Percentiles rank a stretch among this genome's conserved stretches.
Conservation (phyloP, 1,139 yeast genomes). For the Candida labiduridarum region DNA sequence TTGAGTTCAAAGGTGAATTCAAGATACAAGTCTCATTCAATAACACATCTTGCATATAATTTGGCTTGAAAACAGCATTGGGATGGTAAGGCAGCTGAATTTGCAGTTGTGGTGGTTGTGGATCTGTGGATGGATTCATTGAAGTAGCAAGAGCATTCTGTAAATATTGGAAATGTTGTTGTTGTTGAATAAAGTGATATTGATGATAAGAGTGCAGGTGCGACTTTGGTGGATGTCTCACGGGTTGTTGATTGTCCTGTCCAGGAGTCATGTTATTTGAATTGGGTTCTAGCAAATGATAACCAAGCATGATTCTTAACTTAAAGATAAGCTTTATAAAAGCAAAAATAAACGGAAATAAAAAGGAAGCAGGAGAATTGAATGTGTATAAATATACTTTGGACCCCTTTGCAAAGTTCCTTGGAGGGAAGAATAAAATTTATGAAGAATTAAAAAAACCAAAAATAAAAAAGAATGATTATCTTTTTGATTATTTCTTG, state of each 20-base stretch:
- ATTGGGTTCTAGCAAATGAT: neutral
- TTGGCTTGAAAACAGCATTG: slow-evolving; percentile 6
- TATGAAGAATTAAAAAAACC: neutral
- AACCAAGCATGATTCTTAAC: neutral
- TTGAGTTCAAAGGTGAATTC: slow-evolving; percentile 5
- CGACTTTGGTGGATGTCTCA: neutral
- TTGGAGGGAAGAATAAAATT: neutral
- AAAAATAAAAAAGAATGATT: neutral
- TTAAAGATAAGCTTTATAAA: neutral
- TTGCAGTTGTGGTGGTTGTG: neutral
- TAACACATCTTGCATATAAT: slow-evolving; percentile 8
- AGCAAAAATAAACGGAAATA: neutral
- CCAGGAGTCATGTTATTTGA: neutral
- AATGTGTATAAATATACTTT: neutral
- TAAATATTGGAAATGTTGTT: slow-evolving; percentile 9
- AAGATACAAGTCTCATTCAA: slow-evolving; percentile 5
- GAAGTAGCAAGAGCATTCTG: slow-evolving; percentile 9
- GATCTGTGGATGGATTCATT: neutral
- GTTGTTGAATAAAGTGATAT: slow-evolving; percentile 6
- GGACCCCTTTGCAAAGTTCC: neutral
- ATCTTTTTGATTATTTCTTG: neutral
- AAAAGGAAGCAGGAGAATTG: neutral
- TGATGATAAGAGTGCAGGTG: slow-evolving; percentile 3
- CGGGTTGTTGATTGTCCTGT: neutral
- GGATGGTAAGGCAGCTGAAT: slow-evolving; percentile 1